Percentiles rank a stretch among this genome's conserved stretches.
Conservation (phyloP, 2,329 filamentous ascomycete genomes). For the Pseudogymnoascus sp. region DNA sequence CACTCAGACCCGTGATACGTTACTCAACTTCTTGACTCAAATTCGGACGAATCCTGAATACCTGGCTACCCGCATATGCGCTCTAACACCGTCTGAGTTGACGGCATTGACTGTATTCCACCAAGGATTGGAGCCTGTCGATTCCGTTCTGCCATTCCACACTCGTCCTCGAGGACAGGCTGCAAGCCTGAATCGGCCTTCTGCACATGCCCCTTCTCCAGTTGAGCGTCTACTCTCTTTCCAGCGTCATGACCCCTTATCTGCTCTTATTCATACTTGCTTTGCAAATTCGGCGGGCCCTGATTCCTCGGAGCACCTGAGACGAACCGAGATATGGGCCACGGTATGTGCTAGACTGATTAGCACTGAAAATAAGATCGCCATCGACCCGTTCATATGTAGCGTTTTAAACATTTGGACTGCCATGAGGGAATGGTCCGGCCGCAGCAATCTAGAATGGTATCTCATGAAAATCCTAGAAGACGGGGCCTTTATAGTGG, state of each 20-base stretch:
- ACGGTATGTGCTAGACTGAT: slow-evolving; percentile 78
- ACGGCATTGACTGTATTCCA: slow-evolving; percentile 70
- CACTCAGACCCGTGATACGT: slow-evolving; percentile 61
- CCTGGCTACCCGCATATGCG: slow-evolving; percentile 71
- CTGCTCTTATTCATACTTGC: slow-evolving; percentile 76
- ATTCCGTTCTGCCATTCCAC: slow-evolving; percentile 72
- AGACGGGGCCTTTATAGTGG: slow-evolving; percentile 83
- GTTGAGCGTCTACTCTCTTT: slow-evolving; percentile 82
- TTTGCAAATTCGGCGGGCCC: slow-evolving; percentile 81
- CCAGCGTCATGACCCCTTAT: slow-evolving; percentile 79
- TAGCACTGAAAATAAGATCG: slow-evolving; percentile 59
- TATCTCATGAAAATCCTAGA: slow-evolving; percentile 93
- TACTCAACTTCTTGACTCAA: slow-evolving; percentile 72
- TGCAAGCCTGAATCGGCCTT: slow-evolving; percentile 39
- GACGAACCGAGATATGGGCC: slow-evolving; percentile 81
- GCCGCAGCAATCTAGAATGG: slow-evolving; percentile 81
- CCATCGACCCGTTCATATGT: slow-evolving; percentile 71
- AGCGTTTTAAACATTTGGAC: slow-evolving; percentile 84
- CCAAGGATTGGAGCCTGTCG: slow-evolving; percentile 69
- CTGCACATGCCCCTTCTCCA: slow-evolving; percentile 47
- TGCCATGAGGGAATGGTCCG: slow-evolving; percentile 79
- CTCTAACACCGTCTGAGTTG: slow-evolving; percentile 68
- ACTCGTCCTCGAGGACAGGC: slow-evolving; percentile 37
- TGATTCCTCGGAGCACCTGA: slow-evolving; percentile 70
- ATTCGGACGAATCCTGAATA: slow-evolving; percentile 84